Conservation (phyloP, 2,329 filamentous ascomycete species). For the Cercospora berteroae region DNA sequence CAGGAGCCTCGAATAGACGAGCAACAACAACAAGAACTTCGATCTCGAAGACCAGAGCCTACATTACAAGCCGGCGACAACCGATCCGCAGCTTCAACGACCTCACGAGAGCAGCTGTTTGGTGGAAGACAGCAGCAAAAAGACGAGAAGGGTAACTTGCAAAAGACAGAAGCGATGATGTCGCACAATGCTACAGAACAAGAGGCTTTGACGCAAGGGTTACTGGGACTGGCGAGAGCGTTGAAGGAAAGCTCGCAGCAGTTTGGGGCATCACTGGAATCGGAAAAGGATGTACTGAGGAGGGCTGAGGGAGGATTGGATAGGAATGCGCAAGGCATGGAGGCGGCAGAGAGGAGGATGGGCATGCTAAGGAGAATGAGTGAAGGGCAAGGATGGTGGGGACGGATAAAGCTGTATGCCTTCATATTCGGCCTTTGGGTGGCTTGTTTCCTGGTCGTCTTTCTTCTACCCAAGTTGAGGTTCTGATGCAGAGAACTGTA, state of each 20-base stretch:
- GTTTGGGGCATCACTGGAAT: conserved; percentile 70
- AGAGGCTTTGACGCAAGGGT: conserved; percentile 74
- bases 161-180: conserved; percentile 63
- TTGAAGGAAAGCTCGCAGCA: conserved; percentile 72
- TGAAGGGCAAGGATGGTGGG: conserved; percentile 83
- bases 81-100: conserved; percentile 33
- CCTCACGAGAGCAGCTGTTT: conserved; percentile 42
- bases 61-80: conserved; percentile 28
- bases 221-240: conserved; percentile 74
- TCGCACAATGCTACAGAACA: conserved; percentile 78
- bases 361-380: conserved; percentile 73
- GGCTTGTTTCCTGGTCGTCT: conserved; percentile 74
- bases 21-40: conserved; percentile 26
- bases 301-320: conserved; percentile 73
- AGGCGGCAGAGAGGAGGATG: conserved; percentile 74
- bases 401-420: conserved; percentile 73
- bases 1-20: conserved; percentile 13
- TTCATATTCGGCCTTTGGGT: conserved; percentile 82
- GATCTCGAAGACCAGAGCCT: conserved; percentile 26
- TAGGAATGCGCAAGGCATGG: conserved; percentile 71
- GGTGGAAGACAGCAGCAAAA: conserved; percentile 24
- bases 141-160: conserved; percentile 21
- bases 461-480: conserved; percentile 81
- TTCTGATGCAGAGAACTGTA: conserved; percentile 53
- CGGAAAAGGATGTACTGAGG: conserved; percentile 68